Conservation (phyloP, 2,329 filamentous ascomycete genomes). For the Colletotrichum shisoi region DNA sequence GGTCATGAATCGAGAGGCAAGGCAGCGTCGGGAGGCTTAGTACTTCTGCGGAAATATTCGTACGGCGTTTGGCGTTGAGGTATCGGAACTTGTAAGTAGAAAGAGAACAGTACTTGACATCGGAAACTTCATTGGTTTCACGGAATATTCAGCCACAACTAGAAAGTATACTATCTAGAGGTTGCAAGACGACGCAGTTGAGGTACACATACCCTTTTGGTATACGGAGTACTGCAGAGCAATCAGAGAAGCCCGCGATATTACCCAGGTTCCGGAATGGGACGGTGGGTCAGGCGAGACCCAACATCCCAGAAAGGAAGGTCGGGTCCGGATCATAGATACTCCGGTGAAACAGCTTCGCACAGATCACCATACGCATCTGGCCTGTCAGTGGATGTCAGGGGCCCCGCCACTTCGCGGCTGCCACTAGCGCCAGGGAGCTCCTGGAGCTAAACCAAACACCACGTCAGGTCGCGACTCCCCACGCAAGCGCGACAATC, state of each 20-base stretch:
- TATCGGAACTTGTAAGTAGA: neutral
- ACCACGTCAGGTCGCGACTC: conserved; percentile 27
- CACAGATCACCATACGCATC: neutral
- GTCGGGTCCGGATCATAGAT: neutral
- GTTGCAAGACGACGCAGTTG: neutral
- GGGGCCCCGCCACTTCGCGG: conserved; percentile 20
- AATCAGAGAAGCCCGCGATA: neutral
- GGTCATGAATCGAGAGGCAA: neutral
- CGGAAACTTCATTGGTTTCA: neutral
- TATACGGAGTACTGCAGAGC: neutral
- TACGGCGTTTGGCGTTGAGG: conserved; percentile 1
- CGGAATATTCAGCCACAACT: neutral
- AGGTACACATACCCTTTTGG: neutral
- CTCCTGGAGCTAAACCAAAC: conserved; percentile 34
- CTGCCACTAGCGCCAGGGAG: conserved; percentile 32
- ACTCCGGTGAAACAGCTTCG: neutral
- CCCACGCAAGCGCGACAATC: conserved; percentile 32
- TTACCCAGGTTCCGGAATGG: neutral
- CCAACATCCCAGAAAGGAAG: neutral
- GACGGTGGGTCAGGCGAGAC: neutral
- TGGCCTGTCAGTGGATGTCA: conserved; percentile 27
- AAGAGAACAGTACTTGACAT: neutral
- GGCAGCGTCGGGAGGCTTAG: neutral
- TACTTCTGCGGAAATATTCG: no score
- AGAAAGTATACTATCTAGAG: neutral